Evolutionary conservation across 225 moss, liverwort and hornwort genomes (phyloP), one percentile per base, ranked within the genome.

Genomic region (Bryoerythrophyllum caledonicum): DNA sequence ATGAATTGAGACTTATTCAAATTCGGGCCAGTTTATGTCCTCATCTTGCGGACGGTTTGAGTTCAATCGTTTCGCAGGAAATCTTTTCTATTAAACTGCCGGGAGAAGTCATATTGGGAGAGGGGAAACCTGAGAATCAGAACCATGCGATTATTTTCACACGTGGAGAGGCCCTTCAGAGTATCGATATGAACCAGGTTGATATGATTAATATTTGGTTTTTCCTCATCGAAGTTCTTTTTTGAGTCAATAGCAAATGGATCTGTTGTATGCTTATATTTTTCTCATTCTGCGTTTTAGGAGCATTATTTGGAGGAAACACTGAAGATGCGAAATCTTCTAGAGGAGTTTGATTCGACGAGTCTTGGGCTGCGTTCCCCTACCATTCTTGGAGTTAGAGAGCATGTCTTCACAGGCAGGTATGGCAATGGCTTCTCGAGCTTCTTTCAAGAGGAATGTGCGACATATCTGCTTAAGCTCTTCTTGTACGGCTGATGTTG

Each of bases 381-480:
- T 43, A 85, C 83, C 15, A 89, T 91, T 80, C 89, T 91, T 74
- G 91, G 91, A 66, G 84, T 89, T 78, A 84, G 91, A 79, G 91
- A 89, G 73, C 84, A 91, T 80, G 84, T 88, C 77, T 91, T 91
- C 78, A 91, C 91, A 16, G 91, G 91, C 74, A 86, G 90, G 90
- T 90, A 75, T 60, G 76, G 71, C 28, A 78, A 26, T 70, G 32
- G 16, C 63, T 57, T 76, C 15, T 63, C 16, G 38, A 52, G 25
- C 12, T 11, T 54, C 4, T n/a, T 63, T 51, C 8, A 46, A 48
- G 60, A 68, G 76, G 48, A 68, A 13, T 54, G 14, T 35, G 51
- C 16, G 49, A 54, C 40, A 20, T 32, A 48, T 60, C 40, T 67
- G n/a, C 24, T 69, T 24, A 48, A 38, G 57, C 28, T 0, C n/a